Evolutionary conservation across 495 filamentous ascomycete genomes (phyloP).

Genomic region (Lindgomyces ingoldianus): DNA sequence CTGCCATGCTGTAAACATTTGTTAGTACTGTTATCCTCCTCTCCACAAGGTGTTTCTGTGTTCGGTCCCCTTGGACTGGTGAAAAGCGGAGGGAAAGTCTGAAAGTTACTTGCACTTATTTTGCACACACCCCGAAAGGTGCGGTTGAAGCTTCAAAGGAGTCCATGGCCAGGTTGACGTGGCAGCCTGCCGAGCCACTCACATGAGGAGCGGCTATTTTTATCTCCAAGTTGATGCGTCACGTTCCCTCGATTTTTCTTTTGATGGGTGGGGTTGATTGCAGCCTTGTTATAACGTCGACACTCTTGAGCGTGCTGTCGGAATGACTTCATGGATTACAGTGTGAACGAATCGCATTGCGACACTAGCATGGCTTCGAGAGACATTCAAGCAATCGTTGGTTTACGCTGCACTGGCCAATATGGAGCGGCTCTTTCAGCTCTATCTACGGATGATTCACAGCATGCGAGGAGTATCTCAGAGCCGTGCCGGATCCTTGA

Average conservation of each 20-base stretch:
- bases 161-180: no score
- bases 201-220: background rate
- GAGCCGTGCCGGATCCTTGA: background rate
- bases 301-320: no score
- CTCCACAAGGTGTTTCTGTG: background rate
- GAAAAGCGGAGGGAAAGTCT: no score
- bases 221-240: background rate
- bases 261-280: background rate
- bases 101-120: no score
- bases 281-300: background rate
- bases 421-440: background rate
- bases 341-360: no score
- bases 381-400: no score
- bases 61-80: background rate
- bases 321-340: no score
- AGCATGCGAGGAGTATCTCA: background rate
- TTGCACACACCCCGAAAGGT: no score
- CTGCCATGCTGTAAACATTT: background rate
- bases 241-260: background rate
- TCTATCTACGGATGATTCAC: background rate
- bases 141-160: no score
- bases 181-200: background rate
- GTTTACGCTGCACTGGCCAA: background rate
- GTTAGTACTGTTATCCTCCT: background rate
- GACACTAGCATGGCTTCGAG: no score